These are phyloP conservation scores for Auriscalpium microsporum DNA, from an alignment of 768 basidiomycete genomes.

Conservation along the genomic window DNA sequence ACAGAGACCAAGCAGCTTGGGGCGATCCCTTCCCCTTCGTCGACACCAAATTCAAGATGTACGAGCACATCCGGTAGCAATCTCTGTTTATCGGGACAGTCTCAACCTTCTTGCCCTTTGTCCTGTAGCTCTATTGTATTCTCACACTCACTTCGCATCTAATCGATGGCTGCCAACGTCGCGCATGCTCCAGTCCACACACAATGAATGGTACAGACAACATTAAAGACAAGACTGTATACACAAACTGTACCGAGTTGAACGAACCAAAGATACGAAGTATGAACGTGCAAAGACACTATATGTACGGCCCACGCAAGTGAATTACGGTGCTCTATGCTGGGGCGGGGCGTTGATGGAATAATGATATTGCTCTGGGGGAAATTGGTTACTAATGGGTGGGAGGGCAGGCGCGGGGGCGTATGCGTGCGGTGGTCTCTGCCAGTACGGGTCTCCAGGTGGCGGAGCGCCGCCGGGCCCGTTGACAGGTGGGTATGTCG, in stretches of 20 bases:
- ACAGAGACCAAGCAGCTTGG: constrained; percentile 20
- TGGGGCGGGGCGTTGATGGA: constrained; percentile 5
- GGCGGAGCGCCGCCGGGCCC: not conserved
- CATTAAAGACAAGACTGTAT: not conserved
- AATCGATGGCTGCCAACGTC: too few relatives aligned
- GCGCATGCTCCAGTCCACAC: too few relatives aligned
- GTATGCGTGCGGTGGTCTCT: not conserved
- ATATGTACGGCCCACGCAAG: not conserved
- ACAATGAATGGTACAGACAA: not conserved
- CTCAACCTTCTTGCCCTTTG: too few relatives aligned
- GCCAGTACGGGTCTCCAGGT: not conserved
- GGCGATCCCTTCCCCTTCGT: constrained; percentile 17
- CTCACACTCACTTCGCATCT: too few relatives aligned
- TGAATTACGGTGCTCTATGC: constrained; percentile 10
- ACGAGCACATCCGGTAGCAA: constrained; percentile 14
- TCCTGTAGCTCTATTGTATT: too few relatives aligned
- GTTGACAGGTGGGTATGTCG: not conserved
- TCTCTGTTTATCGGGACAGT: too few relatives aligned
- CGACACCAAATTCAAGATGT: constrained; percentile 13
- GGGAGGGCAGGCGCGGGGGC: not conserved
- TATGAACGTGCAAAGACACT: not conserved
- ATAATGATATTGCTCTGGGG: constrained; percentile 7
- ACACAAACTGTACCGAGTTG: not conserved
- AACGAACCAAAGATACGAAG: not conserved
- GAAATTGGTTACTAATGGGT: not conserved